Evolutionary conservation across 352 stramenopile species (phyloP).

Genomic region (Elongisporangium undulatum): DNA sequence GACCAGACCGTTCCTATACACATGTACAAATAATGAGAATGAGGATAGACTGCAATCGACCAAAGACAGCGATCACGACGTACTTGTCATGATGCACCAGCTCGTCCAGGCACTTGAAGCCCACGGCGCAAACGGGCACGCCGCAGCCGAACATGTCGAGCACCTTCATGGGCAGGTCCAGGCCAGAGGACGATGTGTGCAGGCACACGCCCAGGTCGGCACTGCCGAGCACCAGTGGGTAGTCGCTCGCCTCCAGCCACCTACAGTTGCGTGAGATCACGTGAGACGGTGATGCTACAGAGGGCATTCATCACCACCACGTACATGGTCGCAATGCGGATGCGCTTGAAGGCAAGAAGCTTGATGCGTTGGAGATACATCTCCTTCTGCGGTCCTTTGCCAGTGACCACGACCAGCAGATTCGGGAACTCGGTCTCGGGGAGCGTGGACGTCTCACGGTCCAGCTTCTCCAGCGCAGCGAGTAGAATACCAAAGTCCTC

Average conservation of each 20-base stretch:
- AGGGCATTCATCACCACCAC: background rate
- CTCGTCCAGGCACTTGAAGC: conserved; percentile 95
- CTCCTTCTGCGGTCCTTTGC: conserved; percentile 95
- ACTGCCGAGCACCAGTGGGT: conserved; percentile 92
- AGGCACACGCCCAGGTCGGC: conserved; percentile 97
- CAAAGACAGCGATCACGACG: conserved; percentile 13
- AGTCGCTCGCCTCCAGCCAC: conserved; percentile 97
- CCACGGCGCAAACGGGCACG: conserved; percentile 95
- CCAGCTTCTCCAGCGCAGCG: conserved; percentile 82
- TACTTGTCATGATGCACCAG: conserved; percentile 94
- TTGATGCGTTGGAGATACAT: conserved; percentile 86
- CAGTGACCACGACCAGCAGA: conserved; percentile 94
- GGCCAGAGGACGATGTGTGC: conserved; percentile 97
- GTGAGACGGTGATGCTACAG: background rate
- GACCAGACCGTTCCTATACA: conserved; percentile 62
- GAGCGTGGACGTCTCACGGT: conserved; percentile 43
- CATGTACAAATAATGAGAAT: background rate
- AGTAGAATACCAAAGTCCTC: conserved; percentile 99
- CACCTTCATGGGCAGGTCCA: conserved; percentile 99
- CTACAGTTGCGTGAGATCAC: conserved; percentile 14
- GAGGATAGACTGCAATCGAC: background rate
- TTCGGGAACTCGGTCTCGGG: conserved; percentile 55
- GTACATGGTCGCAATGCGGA: conserved; percentile 87
- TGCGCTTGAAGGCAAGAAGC: conserved; percentile 66
- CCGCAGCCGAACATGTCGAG: conserved; percentile 99